Percentiles rank a stretch among this genome's conserved stretches.
Evolutionary conservation across 192 early-diverging fungal genomes (phyloP).

Genomic region (Rhizophlyctis rosea): DNA sequence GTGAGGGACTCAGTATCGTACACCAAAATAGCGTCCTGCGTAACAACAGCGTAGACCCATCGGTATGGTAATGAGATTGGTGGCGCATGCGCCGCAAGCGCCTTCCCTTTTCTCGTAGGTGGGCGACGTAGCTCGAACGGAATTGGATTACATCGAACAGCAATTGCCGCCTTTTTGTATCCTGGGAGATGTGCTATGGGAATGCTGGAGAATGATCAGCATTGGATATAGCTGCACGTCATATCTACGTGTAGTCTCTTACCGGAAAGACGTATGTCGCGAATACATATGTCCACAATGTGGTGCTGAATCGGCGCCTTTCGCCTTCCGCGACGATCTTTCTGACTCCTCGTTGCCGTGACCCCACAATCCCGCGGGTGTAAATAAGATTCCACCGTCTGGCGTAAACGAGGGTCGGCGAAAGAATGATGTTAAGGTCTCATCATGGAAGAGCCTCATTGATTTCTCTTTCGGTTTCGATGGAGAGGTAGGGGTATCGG

Average conservation of each 20-base stretch:
- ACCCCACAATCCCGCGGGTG: conserved; percentile 68
- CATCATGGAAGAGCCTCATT: conserved; percentile 52
- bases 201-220: conserved; percentile 30
- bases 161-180: conserved; percentile 74
- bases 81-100: background rate
- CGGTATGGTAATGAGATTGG: conserved; percentile 59
- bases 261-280: too few species aligned
- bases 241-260: too few species aligned
- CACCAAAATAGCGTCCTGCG: conserved; percentile 75
- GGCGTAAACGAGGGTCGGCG: conserved; percentile 81
- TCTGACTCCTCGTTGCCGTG: conserved; percentile 40
- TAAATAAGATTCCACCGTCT: conserved; percentile 78
- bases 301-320: too few species aligned
- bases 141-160: conserved; percentile 67
- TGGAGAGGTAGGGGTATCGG: too few species aligned
- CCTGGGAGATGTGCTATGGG: conserved; percentile 71
- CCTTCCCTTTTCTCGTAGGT: conserved; percentile 5
- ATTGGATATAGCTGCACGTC: too few species aligned
- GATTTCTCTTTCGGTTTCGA: conserved; percentile 21
- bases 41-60: conserved; percentile 80
- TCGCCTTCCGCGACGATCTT: too few species aligned
- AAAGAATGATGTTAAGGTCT: conserved; percentile 89
- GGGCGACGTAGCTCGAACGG: conserved; percentile 43
- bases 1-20: conserved; percentile 78
- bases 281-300: too few species aligned